Conservation (phyloP, 805 yeast species). For the Candida xyloterini region DNA sequence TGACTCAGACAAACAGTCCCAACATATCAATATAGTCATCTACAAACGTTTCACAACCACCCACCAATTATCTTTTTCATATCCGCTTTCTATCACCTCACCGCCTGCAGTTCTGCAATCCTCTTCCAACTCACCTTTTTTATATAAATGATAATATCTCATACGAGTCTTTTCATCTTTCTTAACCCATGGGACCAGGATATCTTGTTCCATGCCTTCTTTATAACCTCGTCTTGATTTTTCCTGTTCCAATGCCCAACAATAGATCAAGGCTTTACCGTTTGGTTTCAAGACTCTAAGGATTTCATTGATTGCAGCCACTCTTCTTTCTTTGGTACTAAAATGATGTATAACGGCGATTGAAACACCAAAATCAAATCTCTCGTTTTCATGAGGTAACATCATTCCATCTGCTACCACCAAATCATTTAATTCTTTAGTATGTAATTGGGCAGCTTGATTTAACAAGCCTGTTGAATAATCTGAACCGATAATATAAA, state of each 20-base stretch:
- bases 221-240: conserved; percentile 85
- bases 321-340: conserved; percentile 76
- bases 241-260: conserved; percentile 96
- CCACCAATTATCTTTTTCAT: conserved; percentile 97
- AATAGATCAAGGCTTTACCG: conserved; percentile 79
- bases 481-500: conserved; percentile 73
- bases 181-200: conserved; percentile 93
- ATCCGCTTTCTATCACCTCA: conserved; percentile 64
- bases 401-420: conserved; percentile 78
- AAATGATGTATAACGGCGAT: conserved; percentile 97
- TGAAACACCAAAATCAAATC: conserved; percentile 80
- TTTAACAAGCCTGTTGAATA: conserved; percentile 64
- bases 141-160: conserved; percentile 86
- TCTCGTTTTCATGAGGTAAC: conserved; percentile 50
- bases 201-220: conserved; percentile 90
- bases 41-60: conserved; percentile 42
- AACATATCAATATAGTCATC: conserved; percentile 8
- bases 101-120: conserved; percentile 76
- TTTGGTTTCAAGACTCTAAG: conserved; percentile 49
- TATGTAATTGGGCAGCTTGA: conserved; percentile 52
- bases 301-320: conserved; percentile 70
- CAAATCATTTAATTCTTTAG: conserved; percentile 41
- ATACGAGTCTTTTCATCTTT: conserved; percentile 51
- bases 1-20: conserved; percentile 25
- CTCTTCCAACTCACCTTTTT: conserved; percentile 73